Evolutionary conservation across 768 basidiomycete genomes (phyloP).

Genomic region (Russula earlei): DNA sequence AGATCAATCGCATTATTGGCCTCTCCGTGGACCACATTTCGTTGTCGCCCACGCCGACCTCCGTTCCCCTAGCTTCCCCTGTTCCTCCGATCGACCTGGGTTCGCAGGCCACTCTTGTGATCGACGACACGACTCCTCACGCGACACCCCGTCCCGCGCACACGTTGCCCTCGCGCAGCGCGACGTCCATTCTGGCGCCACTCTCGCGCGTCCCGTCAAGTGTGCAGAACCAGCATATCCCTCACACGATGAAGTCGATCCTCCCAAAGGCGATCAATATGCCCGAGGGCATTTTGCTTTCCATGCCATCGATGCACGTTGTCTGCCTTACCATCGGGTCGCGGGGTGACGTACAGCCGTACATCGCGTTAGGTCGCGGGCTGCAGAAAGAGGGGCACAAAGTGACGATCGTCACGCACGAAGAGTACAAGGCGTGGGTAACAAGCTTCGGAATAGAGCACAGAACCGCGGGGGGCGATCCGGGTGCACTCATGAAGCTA

Average conservation of each 20-base stretch:
- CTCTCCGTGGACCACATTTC: background rate
- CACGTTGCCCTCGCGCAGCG: constrained; percentile 4
- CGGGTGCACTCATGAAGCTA: constrained; percentile 58
- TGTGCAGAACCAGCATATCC: constrained; percentile 25
- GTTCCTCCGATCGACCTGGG: background rate
- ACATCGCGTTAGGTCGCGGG: constrained; percentile 36
- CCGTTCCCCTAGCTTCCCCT: background rate
- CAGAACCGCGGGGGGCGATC: constrained; percentile 58
- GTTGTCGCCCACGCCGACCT: background rate
- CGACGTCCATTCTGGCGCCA: constrained; percentile 37
- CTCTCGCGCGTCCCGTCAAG: constrained; percentile 35
- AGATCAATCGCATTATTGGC: constrained; percentile 4
- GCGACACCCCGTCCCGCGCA: background rate
- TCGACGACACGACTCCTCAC: background rate
- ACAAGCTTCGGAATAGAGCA: constrained; percentile 49
- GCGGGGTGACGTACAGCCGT: constrained; percentile 44
- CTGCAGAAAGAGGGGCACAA: constrained; percentile 35
- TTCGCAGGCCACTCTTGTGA: background rate
- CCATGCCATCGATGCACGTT: constrained; percentile 39
- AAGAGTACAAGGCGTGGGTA: constrained; percentile 45
- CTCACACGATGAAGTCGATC: constrained; percentile 24
- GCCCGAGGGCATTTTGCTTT: constrained; percentile 29
- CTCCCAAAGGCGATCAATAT: constrained; percentile 45
- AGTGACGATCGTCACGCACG: constrained; percentile 41
- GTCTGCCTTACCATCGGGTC: constrained; percentile 60